phyloP scores from a whole-genome alignment of 495 filamentous ascomycete species.

The Penicillium chermesinum region DNA sequence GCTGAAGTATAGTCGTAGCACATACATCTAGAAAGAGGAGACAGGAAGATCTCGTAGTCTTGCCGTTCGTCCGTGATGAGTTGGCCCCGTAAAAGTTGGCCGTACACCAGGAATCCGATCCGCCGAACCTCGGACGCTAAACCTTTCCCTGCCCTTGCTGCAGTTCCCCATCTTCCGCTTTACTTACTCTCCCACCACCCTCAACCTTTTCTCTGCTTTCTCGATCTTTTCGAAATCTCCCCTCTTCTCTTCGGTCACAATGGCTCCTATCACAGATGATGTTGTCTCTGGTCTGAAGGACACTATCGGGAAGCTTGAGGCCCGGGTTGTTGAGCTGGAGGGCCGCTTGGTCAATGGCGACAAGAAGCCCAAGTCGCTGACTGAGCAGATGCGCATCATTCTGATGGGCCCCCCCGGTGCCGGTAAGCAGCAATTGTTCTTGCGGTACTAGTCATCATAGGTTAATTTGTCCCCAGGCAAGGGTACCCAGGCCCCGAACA shows the following conservation, averaged over 20 bases:
- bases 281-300: conserved; percentile 67
- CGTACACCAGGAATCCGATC: not conserved
- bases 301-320: conserved; percentile 76
- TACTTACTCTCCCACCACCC: conserved; percentile 14
- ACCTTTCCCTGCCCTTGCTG: conserved; percentile 27
- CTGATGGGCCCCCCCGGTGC: conserved; percentile 97
- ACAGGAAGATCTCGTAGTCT: too few species aligned
- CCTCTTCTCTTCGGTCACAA: conserved; percentile 41
- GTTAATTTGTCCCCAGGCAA: conserved; percentile 63
- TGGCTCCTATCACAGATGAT: conserved; percentile 82
- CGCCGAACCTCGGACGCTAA: conserved; percentile 32
- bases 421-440: conserved; percentile 51
- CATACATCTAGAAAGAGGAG: too few species aligned
- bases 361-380: conserved; percentile 44
- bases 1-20: too few species aligned
- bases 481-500: conserved; percentile 95
- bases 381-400: conserved; percentile 80
- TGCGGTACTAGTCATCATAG: conserved; percentile 16
- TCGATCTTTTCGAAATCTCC: conserved; percentile 1
- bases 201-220: conserved; percentile 19
- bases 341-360: conserved; percentile 49
- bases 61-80: too few species aligned
- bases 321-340: conserved; percentile 75
- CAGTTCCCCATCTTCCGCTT: conserved; percentile 26
- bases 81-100: too few species aligned